Base-by-base conservation (phyloP, 352 stramenopile species). In the Lagenidium sp. region DNA sequence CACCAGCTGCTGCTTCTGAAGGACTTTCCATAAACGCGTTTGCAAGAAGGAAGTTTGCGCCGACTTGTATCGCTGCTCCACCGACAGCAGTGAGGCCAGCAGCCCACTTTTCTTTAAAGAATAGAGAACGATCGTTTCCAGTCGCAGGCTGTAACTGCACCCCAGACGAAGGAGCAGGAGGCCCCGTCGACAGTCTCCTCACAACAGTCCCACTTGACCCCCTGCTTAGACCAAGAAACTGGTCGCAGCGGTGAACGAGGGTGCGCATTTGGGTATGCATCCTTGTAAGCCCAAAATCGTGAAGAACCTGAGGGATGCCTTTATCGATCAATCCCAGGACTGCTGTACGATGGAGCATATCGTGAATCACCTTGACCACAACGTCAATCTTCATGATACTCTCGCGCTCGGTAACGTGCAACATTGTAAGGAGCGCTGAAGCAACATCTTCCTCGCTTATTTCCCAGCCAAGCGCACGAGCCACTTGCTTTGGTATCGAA, bases 251-350 rank as follows among this genome's bases (percentile, higher is more conserved):
- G n/a, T n/a, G n/a, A n/a, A n/a, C n/a, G 4, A 54, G 5, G 16
- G 15, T 47, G 23, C 59, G 23, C 44, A 55, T 63, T 2, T 47
- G 40, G 6, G 23, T 30, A 23, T 47, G 23, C 41, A 60, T 60
- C 12, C 23, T 23, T 21, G 47, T 55, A 19, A 63, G 41, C 0
- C 53, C 48, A 31, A 42, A 48, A 26, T 67, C 48, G 29, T 62
- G 57, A 11, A 67, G 25, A 2, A 60, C 29, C 12, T 49, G 43
- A 1, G 57, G 57, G 16, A 62, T 41, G 21, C 53, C 53, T 39
- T 67, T 63, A 19, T 63, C 44, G 22, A 67, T 60, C n/a, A 57
- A 38, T 19, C 57, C 57, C n/a, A 60, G 11, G 1, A 60, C 30
- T 12, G 51, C 57, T 4, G 57, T 56, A 10, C 53, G 53, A 15